Percentiles rank a stretch among this genome's conserved stretches.
Evolutionary conservation across 257 asterid genomes (phyloP).

Genomic region (Solanum raphanifolium): DNA sequence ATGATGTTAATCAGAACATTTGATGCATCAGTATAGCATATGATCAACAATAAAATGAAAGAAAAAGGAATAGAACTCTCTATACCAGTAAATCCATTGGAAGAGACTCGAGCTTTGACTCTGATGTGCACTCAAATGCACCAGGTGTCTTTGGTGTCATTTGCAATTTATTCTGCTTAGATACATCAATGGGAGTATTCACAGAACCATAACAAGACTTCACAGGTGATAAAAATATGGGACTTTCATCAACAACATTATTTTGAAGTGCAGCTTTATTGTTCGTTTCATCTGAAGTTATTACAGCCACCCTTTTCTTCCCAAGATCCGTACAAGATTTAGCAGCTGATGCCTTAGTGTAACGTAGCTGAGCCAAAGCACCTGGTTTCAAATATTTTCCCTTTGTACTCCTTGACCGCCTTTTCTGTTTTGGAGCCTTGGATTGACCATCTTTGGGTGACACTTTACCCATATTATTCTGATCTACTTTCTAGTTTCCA

Average conservation of each 20-base stretch:
- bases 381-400: constrained; percentile 77
- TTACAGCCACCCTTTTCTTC: constrained; percentile 67
- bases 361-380: constrained; percentile 78
- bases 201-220: constrained; percentile 43
- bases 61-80: background rate
- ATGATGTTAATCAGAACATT: background rate
- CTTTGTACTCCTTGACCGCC: constrained; percentile 30
- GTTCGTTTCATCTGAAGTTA: constrained; percentile 18
- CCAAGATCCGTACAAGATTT: constrained; percentile 79
- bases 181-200: constrained; percentile 13
- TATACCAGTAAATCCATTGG: constrained; percentile 87
- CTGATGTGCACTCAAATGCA: constrained; percentile 32
- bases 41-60: background rate
- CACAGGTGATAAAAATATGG: constrained; percentile 42
- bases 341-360: constrained; percentile 55
- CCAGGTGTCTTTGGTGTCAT: constrained; percentile 69
- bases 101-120: constrained; percentile 82
- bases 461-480: constrained; percentile 11
- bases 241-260: constrained; percentile 19
- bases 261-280: constrained; percentile 18
- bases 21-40: background rate
- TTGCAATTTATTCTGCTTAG: constrained; percentile 31
- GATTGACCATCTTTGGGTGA: constrained; percentile 49
- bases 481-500: background rate
- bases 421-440: constrained; percentile 44